phyloP scores from a whole-genome alignment of 192 early-diverging fungal genomes.

The Linnemannia elongata region DNA sequence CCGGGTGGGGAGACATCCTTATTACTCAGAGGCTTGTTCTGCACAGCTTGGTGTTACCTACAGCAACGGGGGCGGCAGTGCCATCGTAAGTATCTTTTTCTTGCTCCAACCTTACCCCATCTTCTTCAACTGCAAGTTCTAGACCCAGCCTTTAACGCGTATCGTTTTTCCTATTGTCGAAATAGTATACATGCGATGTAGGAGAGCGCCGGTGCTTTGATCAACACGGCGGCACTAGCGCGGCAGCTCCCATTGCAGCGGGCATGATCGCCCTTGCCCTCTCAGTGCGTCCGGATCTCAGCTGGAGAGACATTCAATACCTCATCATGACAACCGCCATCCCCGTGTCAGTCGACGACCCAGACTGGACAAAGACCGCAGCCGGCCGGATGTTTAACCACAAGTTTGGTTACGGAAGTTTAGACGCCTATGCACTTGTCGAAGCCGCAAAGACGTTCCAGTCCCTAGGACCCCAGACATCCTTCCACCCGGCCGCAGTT shows the following conservation, averaged over 20 bases:
- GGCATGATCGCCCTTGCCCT: constrained; percentile 92
- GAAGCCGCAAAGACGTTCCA: constrained; percentile 79
- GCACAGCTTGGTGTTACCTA: constrained; percentile 94
- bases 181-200: constrained; percentile 89
- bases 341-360: constrained; percentile 76
- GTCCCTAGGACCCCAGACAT: constrained; percentile 76
- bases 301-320: constrained; percentile 95
- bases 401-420: constrained; percentile 93
- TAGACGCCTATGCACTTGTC: constrained; percentile 88
- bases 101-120: background rate
- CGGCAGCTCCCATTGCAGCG: constrained; percentile 93
- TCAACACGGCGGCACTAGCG: constrained; percentile 93
- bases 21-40: constrained; percentile 90
- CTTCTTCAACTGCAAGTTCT: too few species aligned
- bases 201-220: constrained; percentile 81
- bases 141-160: background rate
- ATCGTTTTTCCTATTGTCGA: background rate
- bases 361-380: constrained; percentile 79
- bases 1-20: constrained; percentile 78
- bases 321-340: constrained; percentile 84
- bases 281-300: constrained; percentile 89
- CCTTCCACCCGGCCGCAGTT: constrained; percentile 59
- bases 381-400: constrained; percentile 87
- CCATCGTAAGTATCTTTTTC: constrained; percentile 73
- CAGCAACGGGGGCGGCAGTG: constrained; percentile 80